phyloP scores from a whole-genome alignment of 768 basidiomycete genomes.

The Trametes sanguinea region DNA sequence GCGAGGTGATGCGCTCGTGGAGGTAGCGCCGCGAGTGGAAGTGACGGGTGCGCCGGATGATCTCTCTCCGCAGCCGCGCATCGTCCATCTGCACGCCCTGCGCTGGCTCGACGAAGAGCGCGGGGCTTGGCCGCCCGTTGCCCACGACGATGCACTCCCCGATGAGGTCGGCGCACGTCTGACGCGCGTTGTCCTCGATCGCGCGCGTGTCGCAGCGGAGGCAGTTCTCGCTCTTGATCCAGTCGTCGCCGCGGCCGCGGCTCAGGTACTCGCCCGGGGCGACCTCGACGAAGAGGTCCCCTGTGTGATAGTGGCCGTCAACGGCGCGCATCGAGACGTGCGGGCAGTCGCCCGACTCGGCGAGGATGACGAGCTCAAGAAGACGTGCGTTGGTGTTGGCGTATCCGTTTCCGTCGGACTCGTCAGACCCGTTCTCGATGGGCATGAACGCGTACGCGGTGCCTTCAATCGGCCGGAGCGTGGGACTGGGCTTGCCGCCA shows the following conservation, averaged over 20 bases:
- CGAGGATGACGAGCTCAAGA: constrained; percentile 64
- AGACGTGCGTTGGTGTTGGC: constrained; percentile 52
- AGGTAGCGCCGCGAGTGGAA: constrained; percentile 72
- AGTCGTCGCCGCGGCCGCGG: constrained; percentile 73
- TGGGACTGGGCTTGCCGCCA: constrained; percentile 20
- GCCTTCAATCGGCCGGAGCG: constrained; percentile 28
- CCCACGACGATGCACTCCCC: constrained; percentile 73
- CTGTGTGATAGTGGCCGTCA: constrained; percentile 74
- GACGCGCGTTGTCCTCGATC: constrained; percentile 62
- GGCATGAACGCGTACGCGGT: constrained; percentile 39
- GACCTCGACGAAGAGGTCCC: constrained; percentile 70
- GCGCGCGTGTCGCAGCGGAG: constrained; percentile 71
- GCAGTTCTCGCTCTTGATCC: constrained; percentile 77
- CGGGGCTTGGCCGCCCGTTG: constrained; percentile 67
- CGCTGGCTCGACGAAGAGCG: constrained; percentile 64
- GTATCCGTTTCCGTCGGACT: constrained; percentile 45
- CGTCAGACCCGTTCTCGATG: constrained; percentile 42
- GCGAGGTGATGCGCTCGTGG: constrained; percentile 67
- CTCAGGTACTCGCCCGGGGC: constrained; percentile 56
- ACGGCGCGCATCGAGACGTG: constrained; percentile 51
- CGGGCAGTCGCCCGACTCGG: constrained; percentile 67
- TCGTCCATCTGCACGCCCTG: constrained; percentile 49
- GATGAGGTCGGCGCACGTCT: constrained; percentile 60
- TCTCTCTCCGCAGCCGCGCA: constrained; percentile 60
- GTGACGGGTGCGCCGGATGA: constrained; percentile 63